phyloP scores from a whole-genome alignment of 1,284 basidiomycete species.

The Ceratobasidium sp. region DNA sequence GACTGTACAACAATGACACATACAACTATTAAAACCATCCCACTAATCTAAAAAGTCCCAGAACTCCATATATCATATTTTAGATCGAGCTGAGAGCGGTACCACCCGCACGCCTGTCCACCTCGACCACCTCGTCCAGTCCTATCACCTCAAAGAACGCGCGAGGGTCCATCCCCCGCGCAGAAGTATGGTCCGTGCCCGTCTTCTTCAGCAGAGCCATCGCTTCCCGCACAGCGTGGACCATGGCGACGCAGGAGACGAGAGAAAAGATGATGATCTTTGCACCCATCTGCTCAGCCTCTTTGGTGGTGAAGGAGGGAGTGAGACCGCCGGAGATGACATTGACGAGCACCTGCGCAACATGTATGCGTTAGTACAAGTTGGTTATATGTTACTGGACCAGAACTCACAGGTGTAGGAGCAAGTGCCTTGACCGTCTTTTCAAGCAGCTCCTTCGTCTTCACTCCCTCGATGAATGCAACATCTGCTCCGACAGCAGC shows the following conservation, averaged over 20 bases:
- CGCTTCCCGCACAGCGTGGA: slow-evolving; percentile 74
- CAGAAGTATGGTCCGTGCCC: slow-evolving; percentile 74
- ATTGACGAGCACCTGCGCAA: slow-evolving; percentile 69
- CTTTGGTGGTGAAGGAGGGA: slow-evolving; percentile 72
- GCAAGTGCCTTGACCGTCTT: slow-evolving; percentile 71
- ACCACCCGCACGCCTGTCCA: slow-evolving; percentile 70
- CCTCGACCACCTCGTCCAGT: slow-evolving; percentile 65
- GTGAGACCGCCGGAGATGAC: slow-evolving; percentile 81
- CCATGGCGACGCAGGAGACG: slow-evolving; percentile 75
- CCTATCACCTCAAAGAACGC: slow-evolving; percentile 80
- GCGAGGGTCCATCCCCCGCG: slow-evolving; percentile 79
- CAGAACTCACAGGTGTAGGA: slow-evolving; percentile 67
- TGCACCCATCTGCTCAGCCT: slow-evolving; percentile 74
- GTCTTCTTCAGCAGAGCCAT: slow-evolving; percentile 79
- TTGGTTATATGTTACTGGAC: neutral
- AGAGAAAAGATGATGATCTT: slow-evolving; percentile 80
- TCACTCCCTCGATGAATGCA: slow-evolving; percentile 85
- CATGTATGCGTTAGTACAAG: slow-evolving; percentile 7
- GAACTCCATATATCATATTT: slow-evolving; percentile 22
- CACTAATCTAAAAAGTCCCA: too few species aligned
- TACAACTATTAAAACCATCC: too few species aligned
- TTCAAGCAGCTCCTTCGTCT: slow-evolving; percentile 71
- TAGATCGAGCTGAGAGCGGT: slow-evolving; percentile 64
- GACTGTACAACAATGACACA: too few species aligned
- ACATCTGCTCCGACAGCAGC: slow-evolving; percentile 81